Base-by-base conservation (phyloP, 1,139 yeast genomes). In the Magnusiomyces magnusii region DNA sequence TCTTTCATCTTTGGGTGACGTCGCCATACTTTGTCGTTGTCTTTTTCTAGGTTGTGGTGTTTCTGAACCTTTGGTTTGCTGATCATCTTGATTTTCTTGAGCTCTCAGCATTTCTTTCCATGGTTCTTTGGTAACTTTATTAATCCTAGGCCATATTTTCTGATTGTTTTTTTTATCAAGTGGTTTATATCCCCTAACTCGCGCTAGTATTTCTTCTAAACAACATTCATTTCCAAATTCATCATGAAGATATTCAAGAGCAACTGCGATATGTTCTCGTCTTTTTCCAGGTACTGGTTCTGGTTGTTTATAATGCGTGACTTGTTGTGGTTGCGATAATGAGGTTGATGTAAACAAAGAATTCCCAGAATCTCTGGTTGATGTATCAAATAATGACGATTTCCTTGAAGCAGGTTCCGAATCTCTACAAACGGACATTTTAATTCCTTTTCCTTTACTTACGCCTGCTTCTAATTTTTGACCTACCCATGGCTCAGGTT, bases 401-500 rank as follows among this genome's bases (percentile, higher is more conserved):
- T 39, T 31, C 36, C 36, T n/a, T 15, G 44, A 5, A 9, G 19
- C 7, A n/a, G 44, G 19, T 17, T 39, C 64, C 23, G 65, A 57
- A 62, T 79, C 83, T 54, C 77, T 69, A 64, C 76, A 82, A 1
- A 82, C 25, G 77, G 67, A 59, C 66, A 58, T 73, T 78, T 28
- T 71, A 65, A 19, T 58, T 53, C 17, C 17, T 42, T 58, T 55
- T 52, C 61, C 41, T 49, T 62, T 49, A 59, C 65, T 3, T 56
- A 61, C 49, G 68, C 71, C 55, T 27, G 81, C 86, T 27, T 71
- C 73, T 39, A 85, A 63, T 0, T 75, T 76, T 66, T 86, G 86
- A 0, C 93, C 95, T 0, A 75, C 75, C 90, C 95, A 86, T 0
- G 86, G 81, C n/a, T 74, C 76, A 0, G 92, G 78, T 1, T 75